Conservation (phyloP, 352 stramenopile genomes). For the Globisporangium carolinianum region DNA sequence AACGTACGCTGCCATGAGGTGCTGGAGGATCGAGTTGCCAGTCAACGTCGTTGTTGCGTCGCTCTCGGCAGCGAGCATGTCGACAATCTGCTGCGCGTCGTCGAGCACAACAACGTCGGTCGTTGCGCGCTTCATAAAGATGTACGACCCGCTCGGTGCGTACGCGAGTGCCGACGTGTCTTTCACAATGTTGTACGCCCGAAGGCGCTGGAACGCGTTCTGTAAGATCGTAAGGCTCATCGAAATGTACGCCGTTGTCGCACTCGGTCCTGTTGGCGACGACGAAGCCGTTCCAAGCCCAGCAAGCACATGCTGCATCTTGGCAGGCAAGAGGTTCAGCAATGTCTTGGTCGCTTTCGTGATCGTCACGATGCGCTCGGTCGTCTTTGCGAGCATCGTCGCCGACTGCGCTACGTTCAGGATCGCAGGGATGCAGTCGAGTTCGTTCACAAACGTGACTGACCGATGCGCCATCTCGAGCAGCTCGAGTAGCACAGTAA, state of each 20-base stretch:
- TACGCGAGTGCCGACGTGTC: constrained; percentile 67
- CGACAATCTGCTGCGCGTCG: constrained; percentile 30
- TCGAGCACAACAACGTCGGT: constrained; percentile 40
- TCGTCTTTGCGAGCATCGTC: constrained; percentile 71
- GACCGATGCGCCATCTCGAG: constrained; percentile 45
- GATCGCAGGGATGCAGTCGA: constrained; percentile 82
- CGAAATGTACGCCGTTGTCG: constrained; percentile 63
- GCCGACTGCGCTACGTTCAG: constrained; percentile 76
- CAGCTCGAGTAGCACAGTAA: constrained; percentile 38
- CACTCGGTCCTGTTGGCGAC: constrained; percentile 12
- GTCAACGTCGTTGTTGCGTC: constrained; percentile 49
- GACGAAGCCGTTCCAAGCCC: constrained; percentile 17
- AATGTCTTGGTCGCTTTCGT: constrained; percentile 73
- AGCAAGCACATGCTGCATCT: constrained; percentile 67
- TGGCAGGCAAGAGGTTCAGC: constrained; percentile 59
- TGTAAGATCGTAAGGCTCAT: constrained; percentile 80
- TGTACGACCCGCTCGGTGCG: constrained; percentile 64
- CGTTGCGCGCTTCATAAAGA: constrained; percentile 56
- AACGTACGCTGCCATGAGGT: constrained; percentile 82
- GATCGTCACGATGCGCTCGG: constrained; percentile 71
- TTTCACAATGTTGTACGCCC: constrained; percentile 69
- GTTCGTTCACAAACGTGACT: constrained; percentile 81
- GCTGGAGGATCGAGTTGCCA: constrained; percentile 70
- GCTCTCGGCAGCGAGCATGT: constrained; percentile 37
- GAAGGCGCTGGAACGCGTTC: constrained; percentile 76